phyloP scores from a whole-genome alignment of 768 basidiomycete genomes.

The Pleurotus salmoneostramineus region DNA sequence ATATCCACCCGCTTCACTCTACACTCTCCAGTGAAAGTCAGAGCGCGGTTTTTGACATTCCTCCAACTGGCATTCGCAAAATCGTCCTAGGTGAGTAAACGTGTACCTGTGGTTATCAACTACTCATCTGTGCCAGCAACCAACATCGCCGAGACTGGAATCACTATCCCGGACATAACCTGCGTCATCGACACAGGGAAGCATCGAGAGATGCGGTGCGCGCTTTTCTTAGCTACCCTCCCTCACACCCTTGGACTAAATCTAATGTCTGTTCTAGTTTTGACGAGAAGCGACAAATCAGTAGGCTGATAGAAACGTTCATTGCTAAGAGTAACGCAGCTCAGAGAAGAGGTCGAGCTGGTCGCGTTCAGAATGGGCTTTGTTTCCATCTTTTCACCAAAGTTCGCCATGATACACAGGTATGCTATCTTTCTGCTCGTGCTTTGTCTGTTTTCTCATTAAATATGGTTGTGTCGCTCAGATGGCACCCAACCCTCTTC shows the following conservation, averaged over 20 bases:
- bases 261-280: constrained; percentile 44
- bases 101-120: no score
- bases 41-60: constrained; percentile 85
- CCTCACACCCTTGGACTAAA: not conserved
- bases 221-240: not conserved
- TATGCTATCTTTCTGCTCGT: constrained; percentile 14
- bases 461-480: constrained; percentile 21
- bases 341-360: constrained; percentile 86
- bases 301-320: constrained; percentile 86
- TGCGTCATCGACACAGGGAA: constrained; percentile 95
- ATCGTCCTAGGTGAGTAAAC: constrained; percentile 80
- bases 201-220: constrained; percentile 88
- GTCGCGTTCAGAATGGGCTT: constrained; percentile 83
- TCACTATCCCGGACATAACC: constrained; percentile 97
- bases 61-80: constrained; percentile 77
- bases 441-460: not conserved
- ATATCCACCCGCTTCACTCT: constrained; percentile 85
- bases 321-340: constrained; percentile 90
- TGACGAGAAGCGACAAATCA: constrained; percentile 96
- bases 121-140: constrained; percentile 54
- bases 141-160: constrained; percentile 95
- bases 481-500: constrained; percentile 88
- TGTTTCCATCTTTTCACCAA: constrained; percentile 97
- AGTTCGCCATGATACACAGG: constrained; percentile 77
- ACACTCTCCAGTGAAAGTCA: constrained; percentile 91